Evolutionary conservation across 768 basidiomycete species (phyloP).

Genomic region (Sarcodon aspratus): DNA sequence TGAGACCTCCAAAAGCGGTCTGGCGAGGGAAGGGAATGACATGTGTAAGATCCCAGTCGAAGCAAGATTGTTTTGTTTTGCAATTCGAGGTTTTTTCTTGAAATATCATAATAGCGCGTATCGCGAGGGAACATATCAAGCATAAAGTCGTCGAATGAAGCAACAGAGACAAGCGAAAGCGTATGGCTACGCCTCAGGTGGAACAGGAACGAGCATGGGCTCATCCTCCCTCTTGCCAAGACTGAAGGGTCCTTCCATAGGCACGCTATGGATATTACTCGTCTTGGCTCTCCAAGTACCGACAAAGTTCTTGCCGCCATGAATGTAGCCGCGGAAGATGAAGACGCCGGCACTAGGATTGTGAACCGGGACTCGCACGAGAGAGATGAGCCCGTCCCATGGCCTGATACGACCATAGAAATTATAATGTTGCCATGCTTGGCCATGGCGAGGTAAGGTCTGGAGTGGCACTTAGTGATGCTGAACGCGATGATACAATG

Average conservation of each 20-base stretch:
- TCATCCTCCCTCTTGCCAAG: background rate
- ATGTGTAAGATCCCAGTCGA: no score
- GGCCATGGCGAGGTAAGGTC: conserved; percentile 32
- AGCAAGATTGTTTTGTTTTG: no score
- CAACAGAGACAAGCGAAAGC: background rate
- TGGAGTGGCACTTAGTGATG: conserved; percentile 10
- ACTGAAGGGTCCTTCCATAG: conserved; percentile 54
- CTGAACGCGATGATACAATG: background rate
- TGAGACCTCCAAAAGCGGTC: no score
- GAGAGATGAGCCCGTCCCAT: conserved; percentile 26
- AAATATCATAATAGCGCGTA: no score
- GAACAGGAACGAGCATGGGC: background rate
- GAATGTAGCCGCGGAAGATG: conserved; percentile 63
- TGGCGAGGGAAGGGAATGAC: no score
- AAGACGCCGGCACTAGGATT: conserved; percentile 7
- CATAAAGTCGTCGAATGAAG: no score
- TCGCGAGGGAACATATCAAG: no score
- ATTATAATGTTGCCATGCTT: conserved; percentile 23
- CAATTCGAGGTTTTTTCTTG: no score
- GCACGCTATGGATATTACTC: conserved; percentile 28
- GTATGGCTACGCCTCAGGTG: background rate
- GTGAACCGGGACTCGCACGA: conserved; percentile 17
- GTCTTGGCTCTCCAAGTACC: conserved; percentile 58
- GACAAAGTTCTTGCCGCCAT: conserved; percentile 53
- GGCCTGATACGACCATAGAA: conserved; percentile 24